Conservation (phyloP, 495 filamentous ascomycete genomes). For the Sordaria brevicollis region DNA sequence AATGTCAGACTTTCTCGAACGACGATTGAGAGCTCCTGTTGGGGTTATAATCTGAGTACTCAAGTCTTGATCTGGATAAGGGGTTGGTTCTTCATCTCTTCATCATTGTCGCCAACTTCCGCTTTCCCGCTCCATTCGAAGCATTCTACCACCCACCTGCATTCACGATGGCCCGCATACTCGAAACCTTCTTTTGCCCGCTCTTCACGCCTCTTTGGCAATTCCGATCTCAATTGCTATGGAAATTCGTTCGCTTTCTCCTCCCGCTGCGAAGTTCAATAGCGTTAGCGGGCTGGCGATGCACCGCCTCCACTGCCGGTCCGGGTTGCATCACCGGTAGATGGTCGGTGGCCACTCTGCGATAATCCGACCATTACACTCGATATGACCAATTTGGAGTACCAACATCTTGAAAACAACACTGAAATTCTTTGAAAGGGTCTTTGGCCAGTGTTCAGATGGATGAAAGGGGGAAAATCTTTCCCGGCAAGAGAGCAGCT, state of each 20-base stretch:
- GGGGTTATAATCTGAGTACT: background rate
- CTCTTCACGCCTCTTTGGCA: background rate
- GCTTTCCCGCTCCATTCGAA: background rate
- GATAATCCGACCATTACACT: background rate
- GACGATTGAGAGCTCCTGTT: too few relatives aligned
- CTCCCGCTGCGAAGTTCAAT: background rate
- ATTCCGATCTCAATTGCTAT: background rate
- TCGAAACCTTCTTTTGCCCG: background rate
- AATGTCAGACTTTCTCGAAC: background rate
- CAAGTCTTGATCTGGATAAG: too few relatives aligned
- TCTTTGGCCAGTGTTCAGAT: too few relatives aligned
- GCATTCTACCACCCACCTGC: background rate
- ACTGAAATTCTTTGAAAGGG: too few relatives aligned
- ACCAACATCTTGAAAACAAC: too few relatives aligned
- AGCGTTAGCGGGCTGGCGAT: background rate
- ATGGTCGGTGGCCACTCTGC: background rate
- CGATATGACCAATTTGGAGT: too few relatives aligned
- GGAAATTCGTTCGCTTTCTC: background rate
- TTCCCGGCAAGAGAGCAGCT: too few relatives aligned
- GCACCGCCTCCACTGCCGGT: too few relatives aligned
- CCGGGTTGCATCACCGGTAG: background rate
- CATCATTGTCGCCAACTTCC: background rate
- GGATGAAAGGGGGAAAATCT: too few relatives aligned
- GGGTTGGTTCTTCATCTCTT: background rate
- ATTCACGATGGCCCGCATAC: background rate